phyloP scores from a whole-genome alignment of 345 rosid genomes.

The Eucalyptus sp. region DNA sequence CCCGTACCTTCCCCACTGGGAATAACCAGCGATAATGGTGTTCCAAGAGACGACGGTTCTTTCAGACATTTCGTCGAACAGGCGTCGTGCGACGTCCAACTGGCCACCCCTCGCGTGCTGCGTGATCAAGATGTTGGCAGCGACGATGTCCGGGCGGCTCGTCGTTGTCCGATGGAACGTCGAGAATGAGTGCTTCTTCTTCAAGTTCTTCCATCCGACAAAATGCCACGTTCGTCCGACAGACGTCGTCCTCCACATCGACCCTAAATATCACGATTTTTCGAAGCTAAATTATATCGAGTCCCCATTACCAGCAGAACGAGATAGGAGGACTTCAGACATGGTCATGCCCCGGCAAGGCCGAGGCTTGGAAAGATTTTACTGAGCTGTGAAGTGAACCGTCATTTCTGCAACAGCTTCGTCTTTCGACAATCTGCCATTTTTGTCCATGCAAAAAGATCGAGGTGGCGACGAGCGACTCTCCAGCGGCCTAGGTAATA shows the following conservation, averaged over 20 bases:
- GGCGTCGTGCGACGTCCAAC: constrained; percentile 16
- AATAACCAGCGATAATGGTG: constrained; percentile 29
- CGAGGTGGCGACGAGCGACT: background rate
- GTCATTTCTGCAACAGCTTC: background rate
- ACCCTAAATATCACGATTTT: background rate
- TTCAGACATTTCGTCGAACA: constrained; percentile 42
- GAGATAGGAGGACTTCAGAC: background rate
- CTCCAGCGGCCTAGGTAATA: background rate
- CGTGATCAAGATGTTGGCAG: constrained; percentile 14
- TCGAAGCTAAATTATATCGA: background rate
- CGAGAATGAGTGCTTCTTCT: background rate
- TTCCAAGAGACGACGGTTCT: constrained; percentile 39
- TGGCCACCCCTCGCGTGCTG: background rate
- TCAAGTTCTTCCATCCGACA: background rate
- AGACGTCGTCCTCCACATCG: background rate
- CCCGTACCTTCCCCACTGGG: constrained; percentile 14
- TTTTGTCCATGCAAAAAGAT: background rate
- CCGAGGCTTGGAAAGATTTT: background rate
- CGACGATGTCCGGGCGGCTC: background rate
- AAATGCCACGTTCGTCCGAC: background rate
- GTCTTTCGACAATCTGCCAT: background rate
- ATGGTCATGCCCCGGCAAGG: background rate
- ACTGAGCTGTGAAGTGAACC: background rate
- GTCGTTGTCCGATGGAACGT: background rate
- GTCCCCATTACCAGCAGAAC: background rate